A percentile compares a stretch with the other conserved stretches of the same genome.
Evolutionary conservation across 208 protist genomes (phyloP).

Genomic region (Plasmodiophora brassicae): DNA sequence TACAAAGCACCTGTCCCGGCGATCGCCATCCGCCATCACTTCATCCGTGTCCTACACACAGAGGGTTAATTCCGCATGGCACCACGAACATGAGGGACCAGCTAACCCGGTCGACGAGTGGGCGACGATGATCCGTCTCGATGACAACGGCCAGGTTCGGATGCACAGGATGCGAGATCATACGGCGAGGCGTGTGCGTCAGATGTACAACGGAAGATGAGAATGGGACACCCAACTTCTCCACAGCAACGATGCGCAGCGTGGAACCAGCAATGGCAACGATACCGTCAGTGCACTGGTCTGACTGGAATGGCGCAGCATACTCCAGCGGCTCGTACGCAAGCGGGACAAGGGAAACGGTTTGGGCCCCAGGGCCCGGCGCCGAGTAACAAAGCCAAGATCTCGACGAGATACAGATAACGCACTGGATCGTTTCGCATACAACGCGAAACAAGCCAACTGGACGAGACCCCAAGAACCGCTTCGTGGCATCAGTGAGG

Average conservation of each 20-base stretch:
- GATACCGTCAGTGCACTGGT: conserved; percentile 73
- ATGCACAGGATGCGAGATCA: conserved; percentile 60
- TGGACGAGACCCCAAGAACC: background rate
- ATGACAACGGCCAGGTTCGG: conserved; percentile 61
- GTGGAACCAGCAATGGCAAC: conserved; percentile 63
- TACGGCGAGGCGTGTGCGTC: conserved; percentile 66
- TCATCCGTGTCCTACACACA: background rate
- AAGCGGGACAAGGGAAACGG: conserved; percentile 58
- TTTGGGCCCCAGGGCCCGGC: background rate
- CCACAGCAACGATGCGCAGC: conserved; percentile 52
- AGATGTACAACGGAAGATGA: conserved; percentile 63
- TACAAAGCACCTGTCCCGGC: background rate
- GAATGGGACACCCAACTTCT: conserved; percentile 61
- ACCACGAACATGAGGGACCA: no score
- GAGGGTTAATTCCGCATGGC: no score
- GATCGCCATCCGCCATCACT: background rate
- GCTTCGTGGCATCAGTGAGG: background rate
- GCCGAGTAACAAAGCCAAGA: conserved; percentile 62
- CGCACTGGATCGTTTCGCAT: conserved; percentile 47
- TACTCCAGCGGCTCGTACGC: conserved; percentile 67
- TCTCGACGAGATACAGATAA: conserved; percentile 74
- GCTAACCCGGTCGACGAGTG: background rate
- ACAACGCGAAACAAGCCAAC: conserved; percentile 49
- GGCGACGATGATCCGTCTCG: conserved; percentile 66
- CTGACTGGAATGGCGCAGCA: conserved; percentile 67